Percentiles rank a stretch among this genome's conserved stretches.
Conservation (phyloP, 768 basidiomycete genomes). For the Naematelia encephala region DNA sequence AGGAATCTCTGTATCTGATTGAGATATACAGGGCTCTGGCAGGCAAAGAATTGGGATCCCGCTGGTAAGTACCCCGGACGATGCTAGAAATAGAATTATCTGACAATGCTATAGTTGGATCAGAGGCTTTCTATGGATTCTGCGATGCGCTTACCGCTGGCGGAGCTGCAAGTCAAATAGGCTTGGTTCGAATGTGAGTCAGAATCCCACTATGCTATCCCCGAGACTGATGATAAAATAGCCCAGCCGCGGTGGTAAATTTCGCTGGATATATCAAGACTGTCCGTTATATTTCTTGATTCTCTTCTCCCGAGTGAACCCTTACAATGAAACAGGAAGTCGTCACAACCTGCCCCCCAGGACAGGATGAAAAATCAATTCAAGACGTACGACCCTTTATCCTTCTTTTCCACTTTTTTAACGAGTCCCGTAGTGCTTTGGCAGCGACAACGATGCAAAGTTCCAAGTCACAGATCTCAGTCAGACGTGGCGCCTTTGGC, state of each 20-base stretch:
- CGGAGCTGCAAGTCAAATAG: constrained; percentile 25
- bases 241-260: constrained; percentile 19
- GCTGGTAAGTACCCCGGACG: constrained; percentile 41
- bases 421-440: constrained; percentile 67
- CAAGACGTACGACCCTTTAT: constrained; percentile 21
- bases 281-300: not conserved
- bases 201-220: not conserved
- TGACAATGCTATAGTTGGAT: constrained; percentile 30
- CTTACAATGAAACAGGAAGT: constrained; percentile 16
- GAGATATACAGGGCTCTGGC: constrained; percentile 60
- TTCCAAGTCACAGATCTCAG: constrained; percentile 63
- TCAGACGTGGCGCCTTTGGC: constrained; percentile 81
- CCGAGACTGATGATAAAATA: constrained; percentile 7
- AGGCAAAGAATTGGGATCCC: constrained; percentile 83
- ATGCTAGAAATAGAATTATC: not conserved
- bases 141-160: constrained; percentile 41
- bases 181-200: constrained; percentile 52
- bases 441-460: constrained; percentile 67
- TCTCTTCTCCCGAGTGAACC: not conserved
- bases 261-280: constrained; percentile 4
- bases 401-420: not conserved
- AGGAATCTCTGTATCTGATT: not conserved
- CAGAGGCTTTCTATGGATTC: constrained; percentile 39
- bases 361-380: constrained; percentile 22
- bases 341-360: constrained; percentile 34